Percentiles rank a stretch among this genome's conserved stretches.
Evolutionary conservation across 2,329 filamentous ascomycete genomes (phyloP).

Genomic region (Trichophyton mentagrophytes): DNA sequence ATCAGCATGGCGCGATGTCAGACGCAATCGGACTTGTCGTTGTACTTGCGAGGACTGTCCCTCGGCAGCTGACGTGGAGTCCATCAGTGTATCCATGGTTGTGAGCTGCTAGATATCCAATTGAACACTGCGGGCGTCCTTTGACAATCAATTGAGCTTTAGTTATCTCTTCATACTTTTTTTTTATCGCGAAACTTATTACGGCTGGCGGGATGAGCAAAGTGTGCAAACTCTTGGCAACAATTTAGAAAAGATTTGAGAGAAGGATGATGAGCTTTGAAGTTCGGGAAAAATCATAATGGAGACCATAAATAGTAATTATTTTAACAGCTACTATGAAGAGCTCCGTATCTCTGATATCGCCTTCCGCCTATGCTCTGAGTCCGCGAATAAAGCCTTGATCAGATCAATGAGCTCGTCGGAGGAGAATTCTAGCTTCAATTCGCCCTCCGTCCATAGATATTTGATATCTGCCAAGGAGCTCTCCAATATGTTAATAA

Average conservation of each 20-base stretch:
- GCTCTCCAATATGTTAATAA: slow-evolving; percentile 50
- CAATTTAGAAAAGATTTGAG: no score
- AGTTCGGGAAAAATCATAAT: no score
- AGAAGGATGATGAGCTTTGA: no score
- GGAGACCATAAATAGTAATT: no score
- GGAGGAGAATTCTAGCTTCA: slow-evolving; percentile 48
- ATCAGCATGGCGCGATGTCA: slow-evolving; percentile 41
- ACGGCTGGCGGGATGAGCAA: slow-evolving; percentile 17
- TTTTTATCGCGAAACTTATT: slow-evolving; percentile 4
- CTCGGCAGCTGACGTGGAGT: slow-evolving; percentile 13
- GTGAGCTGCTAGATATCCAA: neutral
- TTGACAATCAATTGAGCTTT: neutral
- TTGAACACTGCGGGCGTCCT: neutral
- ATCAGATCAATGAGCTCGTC: slow-evolving; percentile 53
- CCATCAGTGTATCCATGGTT: slow-evolving; percentile 7
- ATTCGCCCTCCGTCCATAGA: slow-evolving; percentile 51
- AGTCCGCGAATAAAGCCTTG: slow-evolving; percentile 52
- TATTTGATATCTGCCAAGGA: slow-evolving; percentile 53
- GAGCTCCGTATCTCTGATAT: slow-evolving; percentile 43
- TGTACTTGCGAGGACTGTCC: slow-evolving; percentile 16
- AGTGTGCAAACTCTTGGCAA: slow-evolving; percentile 19
- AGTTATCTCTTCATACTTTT: neutral
- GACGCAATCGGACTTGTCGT: slow-evolving; percentile 42
- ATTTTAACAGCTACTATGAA: slow-evolving; percentile 7
- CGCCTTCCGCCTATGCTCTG: slow-evolving; percentile 44